phyloP scores from a whole-genome alignment of 768 basidiomycete species.

The Hygrocybe punicea region DNA sequence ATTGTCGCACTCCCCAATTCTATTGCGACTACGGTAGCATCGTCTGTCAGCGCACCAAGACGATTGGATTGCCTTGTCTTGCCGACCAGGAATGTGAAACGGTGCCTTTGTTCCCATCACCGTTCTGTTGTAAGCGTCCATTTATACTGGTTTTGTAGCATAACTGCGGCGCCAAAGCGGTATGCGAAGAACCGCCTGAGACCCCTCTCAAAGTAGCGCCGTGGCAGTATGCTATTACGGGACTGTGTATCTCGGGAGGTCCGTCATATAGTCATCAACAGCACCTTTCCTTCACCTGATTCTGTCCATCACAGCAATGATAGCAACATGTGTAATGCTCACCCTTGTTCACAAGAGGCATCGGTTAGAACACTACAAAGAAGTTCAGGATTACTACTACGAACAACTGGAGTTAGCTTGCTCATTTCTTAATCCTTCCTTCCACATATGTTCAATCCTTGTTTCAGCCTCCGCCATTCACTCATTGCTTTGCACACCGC shows the following conservation, averaged over 20 bases:
- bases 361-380: slow-evolving; percentile 36
- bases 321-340: slow-evolving; percentile 35
- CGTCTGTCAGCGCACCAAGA: slow-evolving; percentile 46
- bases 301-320: slow-evolving; percentile 32
- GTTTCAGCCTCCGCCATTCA: slow-evolving; percentile 31
- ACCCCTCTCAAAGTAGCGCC: slow-evolving; percentile 37
- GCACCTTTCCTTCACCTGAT: neutral
- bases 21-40: slow-evolving; percentile 50
- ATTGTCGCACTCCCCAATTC: slow-evolving; percentile 51
- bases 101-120: slow-evolving; percentile 27
- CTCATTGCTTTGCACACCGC: slow-evolving; percentile 36
- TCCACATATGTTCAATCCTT: neutral
- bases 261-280: slow-evolving; percentile 12
- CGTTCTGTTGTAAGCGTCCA: neutral
- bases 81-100: slow-evolving; percentile 54
- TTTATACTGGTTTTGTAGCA: slow-evolving; percentile 16
- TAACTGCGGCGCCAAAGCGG: slow-evolving; percentile 28
- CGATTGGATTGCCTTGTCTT: slow-evolving; percentile 41
- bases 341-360: slow-evolving; percentile 42
- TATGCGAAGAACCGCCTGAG: slow-evolving; percentile 36
- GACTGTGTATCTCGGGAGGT: slow-evolving; percentile 40
- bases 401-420: slow-evolving; percentile 43
- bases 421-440: neutral
- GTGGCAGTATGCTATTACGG: slow-evolving; percentile 45
- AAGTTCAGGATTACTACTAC: slow-evolving; percentile 47